A percentile compares a stretch with the other conserved stretches of the same genome.
Evolutionary conservation across 2,329 filamentous ascomycete genomes (phyloP).

Genomic region (Scedosporium dehoogii): DNA sequence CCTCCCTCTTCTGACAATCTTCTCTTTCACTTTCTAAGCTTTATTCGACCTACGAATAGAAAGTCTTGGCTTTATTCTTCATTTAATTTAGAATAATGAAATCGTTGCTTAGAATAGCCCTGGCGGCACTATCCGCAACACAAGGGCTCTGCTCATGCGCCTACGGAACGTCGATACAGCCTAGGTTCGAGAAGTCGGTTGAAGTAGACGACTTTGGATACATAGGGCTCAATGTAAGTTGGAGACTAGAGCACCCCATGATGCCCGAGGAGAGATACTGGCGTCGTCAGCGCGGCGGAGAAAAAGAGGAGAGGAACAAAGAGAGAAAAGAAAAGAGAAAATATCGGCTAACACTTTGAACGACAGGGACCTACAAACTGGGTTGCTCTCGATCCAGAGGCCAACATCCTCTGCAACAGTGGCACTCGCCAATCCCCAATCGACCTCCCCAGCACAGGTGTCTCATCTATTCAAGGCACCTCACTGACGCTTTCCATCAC

Average conservation of each 20-base stretch:
- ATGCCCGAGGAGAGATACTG: too few species aligned
- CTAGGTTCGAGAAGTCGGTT: not conserved
- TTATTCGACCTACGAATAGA: not conserved
- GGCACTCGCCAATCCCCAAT: constrained; percentile 48
- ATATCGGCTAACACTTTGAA: not conserved
- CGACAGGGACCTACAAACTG: constrained; percentile 41
- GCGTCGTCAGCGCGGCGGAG: too few species aligned
- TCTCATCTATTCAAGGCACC: constrained; percentile 15
- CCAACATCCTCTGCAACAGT: constrained; percentile 34
- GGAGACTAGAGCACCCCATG: not conserved
- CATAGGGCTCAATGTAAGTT: not conserved
- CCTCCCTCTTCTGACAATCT: too few species aligned
- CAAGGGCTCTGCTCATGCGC: not conserved
- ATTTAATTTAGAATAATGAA: not conserved
- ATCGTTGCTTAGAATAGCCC: not conserved
- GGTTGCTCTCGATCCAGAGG: constrained; percentile 29
- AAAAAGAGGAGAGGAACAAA: too few species aligned
- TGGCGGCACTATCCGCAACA: not conserved
- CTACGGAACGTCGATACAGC: not conserved
- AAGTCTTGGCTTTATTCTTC: not conserved
- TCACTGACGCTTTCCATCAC: constrained; percentile 23
- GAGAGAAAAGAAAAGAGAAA: too few species aligned
- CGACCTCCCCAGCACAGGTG: constrained; percentile 27
- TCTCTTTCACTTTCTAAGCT: not conserved
- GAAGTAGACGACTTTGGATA: not conserved